Conservation (phyloP, 75 land plant genomes). For the Chamaecyparis obtusa region DNA sequence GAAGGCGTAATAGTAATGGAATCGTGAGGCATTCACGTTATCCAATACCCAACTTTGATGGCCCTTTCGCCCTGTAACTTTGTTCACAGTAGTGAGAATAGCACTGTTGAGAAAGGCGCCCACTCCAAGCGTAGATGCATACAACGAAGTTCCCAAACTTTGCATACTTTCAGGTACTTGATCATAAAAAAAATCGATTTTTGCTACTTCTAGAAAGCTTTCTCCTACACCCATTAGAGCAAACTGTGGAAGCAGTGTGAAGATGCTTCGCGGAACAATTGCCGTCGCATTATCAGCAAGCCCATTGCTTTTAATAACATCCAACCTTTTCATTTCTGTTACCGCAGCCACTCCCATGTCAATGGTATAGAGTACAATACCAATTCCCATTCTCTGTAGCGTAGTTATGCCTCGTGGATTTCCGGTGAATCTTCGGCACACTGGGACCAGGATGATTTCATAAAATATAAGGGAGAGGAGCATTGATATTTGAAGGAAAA, state of each 20-base stretch:
- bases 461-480: neutral
- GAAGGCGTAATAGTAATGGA: slow-evolving; percentile 76
- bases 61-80: slow-evolving; percentile 37
- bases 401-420: slow-evolving; percentile 33
- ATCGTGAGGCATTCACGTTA: slow-evolving; percentile 19
- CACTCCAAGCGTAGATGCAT: no score
- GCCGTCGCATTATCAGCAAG: neutral
- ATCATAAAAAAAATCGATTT: slow-evolving; percentile 75
- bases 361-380: slow-evolving; percentile 28
- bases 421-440: slow-evolving; percentile 30
- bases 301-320: slow-evolving; percentile 22
- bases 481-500: neutral
- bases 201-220: slow-evolving; percentile 45
- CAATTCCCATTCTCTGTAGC: slow-evolving; percentile 40
- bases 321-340: slow-evolving; percentile 32
- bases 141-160: slow-evolving; percentile 12
- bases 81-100: slow-evolving; percentile 55
- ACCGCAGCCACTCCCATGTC: slow-evolving; percentile 41
- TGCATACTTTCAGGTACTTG: slow-evolving; percentile 58
- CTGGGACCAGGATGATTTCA: slow-evolving; percentile 19
- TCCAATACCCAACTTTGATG: slow-evolving; percentile 66
- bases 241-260: slow-evolving; percentile 42
- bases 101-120: slow-evolving; percentile 1
- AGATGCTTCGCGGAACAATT: no score
- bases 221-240: slow-evolving; percentile 52